Evolutionary conservation across 2,329 filamentous ascomycete genomes (phyloP), one percentile per base, ranked within the genome.

Genomic region (Paraphoma sp.): DNA sequence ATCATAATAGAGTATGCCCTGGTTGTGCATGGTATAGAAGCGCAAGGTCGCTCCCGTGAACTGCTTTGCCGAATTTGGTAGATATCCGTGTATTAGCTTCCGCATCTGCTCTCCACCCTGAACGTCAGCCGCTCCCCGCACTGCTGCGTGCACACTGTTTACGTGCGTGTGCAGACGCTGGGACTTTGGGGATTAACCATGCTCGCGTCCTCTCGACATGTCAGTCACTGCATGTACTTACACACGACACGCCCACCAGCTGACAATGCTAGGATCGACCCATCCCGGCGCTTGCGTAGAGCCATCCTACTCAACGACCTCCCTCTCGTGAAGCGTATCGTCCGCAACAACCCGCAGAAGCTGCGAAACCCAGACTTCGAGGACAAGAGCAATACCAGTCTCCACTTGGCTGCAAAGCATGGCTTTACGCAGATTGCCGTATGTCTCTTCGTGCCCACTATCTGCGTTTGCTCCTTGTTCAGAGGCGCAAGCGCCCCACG

Each of bases 341-440:
- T 96, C 63, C 85, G 83, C 62, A 88, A 88, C 56, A 87, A 94
- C 70, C 90, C 89, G 0, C 73, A 79, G 16, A 85, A 89, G 60
- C 82, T 96, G 29, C 88, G 89, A 70, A 96, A 96, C 71, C 91
- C 92, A 2, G 91, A 96, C 76, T 85, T 86, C 66, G 85, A 87
- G 4, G 83, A 87, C 59, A 87, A 91, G 64, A 90, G 89, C 74
- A 95, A 96, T 79, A 94, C 92, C 2, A 92, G 87, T 62, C 84
- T 97, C 40, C 92, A 96, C 75, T 84, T 96, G 2, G 91, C 92
- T 43, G 90, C 90, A 10, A 86, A 86, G 7, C 82, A 92, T 54
- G 92, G 92, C 50, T 85, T 89, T 71, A 81, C 86, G 7, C 80
- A 87, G 45, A 89, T 95, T 65, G 89, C 86, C 72, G 78, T 80